A percentile compares a stretch with the other conserved stretches of the same genome.
Evolutionary conservation across 1,284 basidiomycete genomes (phyloP).

Genomic region (Ustilago shanxiensis): DNA sequence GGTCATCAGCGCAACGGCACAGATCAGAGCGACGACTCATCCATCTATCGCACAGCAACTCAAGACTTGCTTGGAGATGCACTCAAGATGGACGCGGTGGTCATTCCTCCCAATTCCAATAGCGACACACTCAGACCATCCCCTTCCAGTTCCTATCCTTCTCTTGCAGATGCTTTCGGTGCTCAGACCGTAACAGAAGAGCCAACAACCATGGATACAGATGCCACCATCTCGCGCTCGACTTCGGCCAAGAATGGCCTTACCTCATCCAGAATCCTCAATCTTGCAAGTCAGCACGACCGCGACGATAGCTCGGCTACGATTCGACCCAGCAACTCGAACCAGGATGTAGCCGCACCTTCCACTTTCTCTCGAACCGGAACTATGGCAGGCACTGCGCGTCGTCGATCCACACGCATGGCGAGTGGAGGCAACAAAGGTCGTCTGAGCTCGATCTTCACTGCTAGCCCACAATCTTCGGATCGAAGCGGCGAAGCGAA

Average conservation of each 20-base stretch:
- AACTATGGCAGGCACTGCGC: conserved; percentile 10
- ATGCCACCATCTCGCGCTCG: conserved; percentile 35
- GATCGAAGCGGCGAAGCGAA: conserved; percentile 7
- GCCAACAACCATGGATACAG: conserved; percentile 10
- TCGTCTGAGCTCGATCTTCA: conserved; percentile 44
- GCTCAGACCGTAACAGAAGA: background rate
- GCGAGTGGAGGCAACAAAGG: conserved; percentile 20
- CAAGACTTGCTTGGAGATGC: conserved; percentile 38
- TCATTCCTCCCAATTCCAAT: conserved; percentile 26
- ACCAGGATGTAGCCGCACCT: background rate
- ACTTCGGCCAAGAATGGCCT: conserved; percentile 22
- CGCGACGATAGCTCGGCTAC: conserved; percentile 51
- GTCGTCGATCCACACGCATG: conserved; percentile 19
- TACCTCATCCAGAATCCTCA: conserved; percentile 4
- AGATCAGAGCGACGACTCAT: conserved; percentile 12
- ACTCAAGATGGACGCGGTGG: conserved; percentile 50
- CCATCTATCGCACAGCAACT: conserved; percentile 36
- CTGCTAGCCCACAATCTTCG: conserved; percentile 31
- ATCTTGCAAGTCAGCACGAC: conserved; percentile 24
- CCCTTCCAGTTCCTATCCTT: conserved; percentile 15
- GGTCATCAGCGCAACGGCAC: conserved; percentile 16
- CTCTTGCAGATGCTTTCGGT: background rate
- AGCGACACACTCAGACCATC: conserved; percentile 6
- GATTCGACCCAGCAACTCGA: conserved; percentile 31
- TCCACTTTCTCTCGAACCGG: background rate